Evolutionary conservation across 495 filamentous ascomycete genomes (phyloP).

Genomic region (Annulohypoxylon maeteangense): DNA sequence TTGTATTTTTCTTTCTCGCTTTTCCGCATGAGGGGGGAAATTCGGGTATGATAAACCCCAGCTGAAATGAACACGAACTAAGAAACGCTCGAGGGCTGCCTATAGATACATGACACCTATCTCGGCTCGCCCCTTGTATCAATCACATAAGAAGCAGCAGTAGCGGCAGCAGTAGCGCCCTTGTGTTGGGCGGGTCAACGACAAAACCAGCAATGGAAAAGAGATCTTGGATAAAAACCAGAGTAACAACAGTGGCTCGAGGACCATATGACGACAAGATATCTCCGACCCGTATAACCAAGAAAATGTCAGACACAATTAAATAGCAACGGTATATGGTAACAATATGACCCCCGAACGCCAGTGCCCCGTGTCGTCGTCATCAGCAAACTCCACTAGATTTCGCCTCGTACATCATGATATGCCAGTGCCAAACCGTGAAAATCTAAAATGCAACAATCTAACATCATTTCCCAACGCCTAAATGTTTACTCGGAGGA

Average conservation of each 20-base stretch:
- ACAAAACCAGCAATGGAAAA: not conserved
- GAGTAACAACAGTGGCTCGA: slow-evolving; percentile 7
- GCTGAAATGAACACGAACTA: not conserved
- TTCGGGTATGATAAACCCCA: not conserved
- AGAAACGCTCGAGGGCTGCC: not conserved
- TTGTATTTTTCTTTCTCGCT: not conserved
- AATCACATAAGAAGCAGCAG: not conserved
- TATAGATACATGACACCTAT: not conserved
- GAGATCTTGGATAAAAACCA: not conserved
- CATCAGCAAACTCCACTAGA: not conserved
- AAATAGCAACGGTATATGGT: slow-evolving; percentile 2
- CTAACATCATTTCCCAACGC: slow-evolving; percentile 23
- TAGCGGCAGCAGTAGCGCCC: not conserved
- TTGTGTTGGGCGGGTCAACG: not conserved
- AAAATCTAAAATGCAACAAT: slow-evolving; percentile 23
- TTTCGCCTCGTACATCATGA: slow-evolving; percentile 2
- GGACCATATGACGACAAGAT: slow-evolving; percentile 15
- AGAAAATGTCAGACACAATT: not conserved
- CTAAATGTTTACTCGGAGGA: not conserved
- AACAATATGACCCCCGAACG: slow-evolving; percentile 8
- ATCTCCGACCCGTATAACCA: not conserved
- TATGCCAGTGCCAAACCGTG: slow-evolving; percentile 15
- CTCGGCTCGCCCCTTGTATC: not conserved
- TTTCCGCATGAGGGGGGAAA: not conserved
- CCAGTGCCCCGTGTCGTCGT: slow-evolving; percentile 2